phyloP scores from a whole-genome alignment of 2,329 filamentous ascomycete genomes.

The Ramularia endophylla region DNA sequence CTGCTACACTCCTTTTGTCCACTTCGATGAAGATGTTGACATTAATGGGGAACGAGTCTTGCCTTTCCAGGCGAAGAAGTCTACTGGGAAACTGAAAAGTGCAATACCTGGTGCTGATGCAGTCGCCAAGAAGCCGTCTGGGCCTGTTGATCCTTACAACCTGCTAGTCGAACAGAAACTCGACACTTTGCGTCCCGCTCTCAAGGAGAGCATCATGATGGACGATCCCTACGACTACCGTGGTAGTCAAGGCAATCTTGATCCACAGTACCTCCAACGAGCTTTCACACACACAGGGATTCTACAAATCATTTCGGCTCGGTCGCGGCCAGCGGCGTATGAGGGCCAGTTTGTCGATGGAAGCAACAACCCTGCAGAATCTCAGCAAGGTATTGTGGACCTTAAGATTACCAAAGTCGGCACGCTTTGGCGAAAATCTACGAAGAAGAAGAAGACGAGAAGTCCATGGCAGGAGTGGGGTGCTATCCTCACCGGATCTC shows the following conservation, averaged over 20 bases:
- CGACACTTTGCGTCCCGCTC: slow-evolving; percentile 71
- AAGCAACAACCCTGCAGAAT: slow-evolving; percentile 58
- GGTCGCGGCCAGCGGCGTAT: slow-evolving; percentile 91
- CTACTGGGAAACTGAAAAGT: slow-evolving; percentile 55
- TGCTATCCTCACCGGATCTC: slow-evolving; percentile 90
- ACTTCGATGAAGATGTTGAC: slow-evolving; percentile 89
- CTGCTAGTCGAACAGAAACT: slow-evolving; percentile 87
- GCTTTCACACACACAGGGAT: slow-evolving; percentile 89
- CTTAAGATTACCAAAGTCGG: slow-evolving; percentile 98
- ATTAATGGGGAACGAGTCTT: slow-evolving; percentile 68
- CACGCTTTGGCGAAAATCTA: slow-evolving; percentile 86
- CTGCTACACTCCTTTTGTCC: slow-evolving; percentile 95
- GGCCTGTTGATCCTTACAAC: slow-evolving; percentile 78
- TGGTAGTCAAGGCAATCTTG: slow-evolving; percentile 67
- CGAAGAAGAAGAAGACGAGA: slow-evolving; percentile 88
- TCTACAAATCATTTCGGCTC: slow-evolving; percentile 88
- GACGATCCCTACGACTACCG: slow-evolving; percentile 90
- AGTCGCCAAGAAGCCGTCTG: slow-evolving; percentile 61
- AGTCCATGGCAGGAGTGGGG: slow-evolving; percentile 99
- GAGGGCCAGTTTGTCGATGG: slow-evolving; percentile 58
- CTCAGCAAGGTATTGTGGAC: slow-evolving; percentile 88
- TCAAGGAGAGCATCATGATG: slow-evolving; percentile 86
- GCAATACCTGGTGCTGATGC: slow-evolving; percentile 53
- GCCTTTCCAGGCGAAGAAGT: slow-evolving; percentile 57
- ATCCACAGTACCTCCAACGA: slow-evolving; percentile 75